These are phyloP conservation scores for Botryotinia calthae DNA, from an alignment of 2,329 filamentous ascomycete genomes.

Conservation along the genomic window DNA sequence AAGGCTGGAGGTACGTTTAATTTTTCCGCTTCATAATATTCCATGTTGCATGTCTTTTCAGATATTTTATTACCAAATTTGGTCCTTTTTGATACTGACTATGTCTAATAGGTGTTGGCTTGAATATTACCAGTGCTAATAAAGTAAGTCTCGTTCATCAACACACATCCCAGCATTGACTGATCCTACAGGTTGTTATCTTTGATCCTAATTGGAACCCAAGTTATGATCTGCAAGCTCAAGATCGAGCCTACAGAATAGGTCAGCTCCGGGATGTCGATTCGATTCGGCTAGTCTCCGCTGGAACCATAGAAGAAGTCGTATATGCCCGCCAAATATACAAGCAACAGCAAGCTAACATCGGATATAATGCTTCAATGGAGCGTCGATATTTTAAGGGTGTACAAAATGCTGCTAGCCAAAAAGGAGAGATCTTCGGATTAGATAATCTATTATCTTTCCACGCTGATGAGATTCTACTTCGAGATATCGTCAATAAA, in stretches of 20 bases:
- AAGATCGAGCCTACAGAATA: conserved; percentile 94
- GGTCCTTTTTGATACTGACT: not conserved
- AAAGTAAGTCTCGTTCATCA: conserved; percentile 58
- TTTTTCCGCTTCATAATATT: not conserved
- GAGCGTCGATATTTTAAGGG: conserved; percentile 95
- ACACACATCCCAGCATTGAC: not conserved
- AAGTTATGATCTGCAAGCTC: conserved; percentile 88
- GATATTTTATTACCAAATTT: too few relatives aligned
- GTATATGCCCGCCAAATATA: conserved; percentile 97
- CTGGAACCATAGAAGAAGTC: conserved; percentile 94
- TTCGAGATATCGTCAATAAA: conserved; percentile 97
- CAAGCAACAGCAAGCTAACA: conserved; percentile 98
- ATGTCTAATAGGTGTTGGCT: conserved; percentile 60
- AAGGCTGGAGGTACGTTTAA: conserved; percentile 64
- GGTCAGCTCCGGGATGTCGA: conserved; percentile 92
- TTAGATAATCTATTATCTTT: conserved; percentile 83
- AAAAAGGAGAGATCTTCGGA: conserved; percentile 93
- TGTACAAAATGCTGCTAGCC: conserved; percentile 76
- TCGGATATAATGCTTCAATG: conserved; percentile 88
- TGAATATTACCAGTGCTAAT: conserved; percentile 97
- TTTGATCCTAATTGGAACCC: conserved; percentile 99
- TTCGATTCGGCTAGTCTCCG: conserved; percentile 86
- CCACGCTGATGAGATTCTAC: conserved; percentile 71
- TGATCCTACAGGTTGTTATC: conserved; percentile 55
- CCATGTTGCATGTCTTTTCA: not conserved